Evolutionary conservation across 768 basidiomycete species (phyloP).

Genomic region (Galerina sulciceps): DNA sequence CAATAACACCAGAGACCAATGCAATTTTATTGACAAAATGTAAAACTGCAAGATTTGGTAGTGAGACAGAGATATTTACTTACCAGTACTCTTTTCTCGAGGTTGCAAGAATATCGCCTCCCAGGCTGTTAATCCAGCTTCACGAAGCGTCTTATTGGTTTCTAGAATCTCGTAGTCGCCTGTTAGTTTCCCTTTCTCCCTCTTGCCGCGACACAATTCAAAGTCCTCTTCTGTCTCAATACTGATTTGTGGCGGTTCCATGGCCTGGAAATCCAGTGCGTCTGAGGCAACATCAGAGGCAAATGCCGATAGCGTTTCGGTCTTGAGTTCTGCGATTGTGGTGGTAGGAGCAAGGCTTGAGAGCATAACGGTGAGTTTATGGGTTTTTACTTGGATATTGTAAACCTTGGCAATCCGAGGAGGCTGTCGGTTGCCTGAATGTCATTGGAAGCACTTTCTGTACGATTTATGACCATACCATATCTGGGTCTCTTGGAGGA

Average conservation of each 20-base stretch:
- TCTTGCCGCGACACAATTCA: conserved; percentile 61
- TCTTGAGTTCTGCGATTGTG: conserved; percentile 62
- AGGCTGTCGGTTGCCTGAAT: conserved; percentile 39
- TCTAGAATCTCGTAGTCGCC: conserved; percentile 60
- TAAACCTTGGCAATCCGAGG: conserved; percentile 60
- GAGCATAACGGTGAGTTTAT: conserved; percentile 69
- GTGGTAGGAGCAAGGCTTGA: conserved; percentile 53
- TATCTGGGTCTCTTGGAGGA: background rate
- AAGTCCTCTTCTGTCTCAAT: conserved; percentile 49
- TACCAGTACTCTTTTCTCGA: conserved; percentile 60
- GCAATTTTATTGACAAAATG: conserved; percentile 6
- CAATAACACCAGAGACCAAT: background rate
- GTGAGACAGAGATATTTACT: conserved; percentile 29
- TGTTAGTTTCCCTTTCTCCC: conserved; percentile 54
- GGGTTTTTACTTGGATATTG: conserved; percentile 73
- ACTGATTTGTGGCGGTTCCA: conserved; percentile 27
- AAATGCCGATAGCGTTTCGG: conserved; percentile 66
- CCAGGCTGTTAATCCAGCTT: conserved; percentile 62
- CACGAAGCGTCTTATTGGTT: conserved; percentile 44
- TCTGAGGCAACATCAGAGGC: conserved; percentile 47
- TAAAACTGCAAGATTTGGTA: background rate
- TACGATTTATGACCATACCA: background rate
- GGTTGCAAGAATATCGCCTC: conserved; percentile 73
- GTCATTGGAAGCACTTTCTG: background rate
- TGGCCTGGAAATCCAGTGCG: conserved; percentile 28